Evolutionary conservation across 768 basidiomycete genomes (phyloP).

Genomic region (Mycena alexandri): DNA sequence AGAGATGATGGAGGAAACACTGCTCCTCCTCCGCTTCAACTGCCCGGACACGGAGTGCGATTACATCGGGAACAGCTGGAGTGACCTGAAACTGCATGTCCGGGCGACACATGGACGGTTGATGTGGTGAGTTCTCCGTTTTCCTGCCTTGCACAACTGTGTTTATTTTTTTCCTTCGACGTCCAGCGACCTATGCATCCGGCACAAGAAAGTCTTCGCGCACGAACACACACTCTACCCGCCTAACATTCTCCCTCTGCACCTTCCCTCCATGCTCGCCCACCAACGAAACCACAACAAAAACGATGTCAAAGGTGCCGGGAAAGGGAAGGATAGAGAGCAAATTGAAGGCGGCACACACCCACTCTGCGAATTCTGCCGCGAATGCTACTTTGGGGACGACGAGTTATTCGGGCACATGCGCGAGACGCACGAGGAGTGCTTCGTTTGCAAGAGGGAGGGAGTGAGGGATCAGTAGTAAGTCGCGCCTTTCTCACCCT

Average conservation of each 20-base stretch:
- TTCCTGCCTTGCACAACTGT: not conserved
- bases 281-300: constrained; percentile 51
- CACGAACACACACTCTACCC: constrained; percentile 94
- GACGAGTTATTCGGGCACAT: constrained; percentile 96
- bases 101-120: constrained; percentile 79
- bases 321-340: constrained; percentile 60
- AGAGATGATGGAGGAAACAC: constrained; percentile 95
- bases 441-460: constrained; percentile 91
- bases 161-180: not conserved
- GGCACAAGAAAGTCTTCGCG: constrained; percentile 92
- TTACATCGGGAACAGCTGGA: constrained; percentile 89
- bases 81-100: constrained; percentile 88
- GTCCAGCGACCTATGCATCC: constrained; percentile 85
- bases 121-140: constrained; percentile 74
- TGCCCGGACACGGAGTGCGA: constrained; percentile 90
- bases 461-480: constrained; percentile 89
- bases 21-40: constrained; percentile 93
- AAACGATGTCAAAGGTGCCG: constrained; percentile 49
- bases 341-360: constrained; percentile 79
- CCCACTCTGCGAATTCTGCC: constrained; percentile 89
- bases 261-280: constrained; percentile 77
- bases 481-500: constrained; percentile 47
- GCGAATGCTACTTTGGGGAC: constrained; percentile 92
- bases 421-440: constrained; percentile 95
- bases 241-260: constrained; percentile 67